These are phyloP conservation scores for Parietaria judaica DNA, from an alignment of 306 rosid species.

Conservation along the genomic window DNA sequence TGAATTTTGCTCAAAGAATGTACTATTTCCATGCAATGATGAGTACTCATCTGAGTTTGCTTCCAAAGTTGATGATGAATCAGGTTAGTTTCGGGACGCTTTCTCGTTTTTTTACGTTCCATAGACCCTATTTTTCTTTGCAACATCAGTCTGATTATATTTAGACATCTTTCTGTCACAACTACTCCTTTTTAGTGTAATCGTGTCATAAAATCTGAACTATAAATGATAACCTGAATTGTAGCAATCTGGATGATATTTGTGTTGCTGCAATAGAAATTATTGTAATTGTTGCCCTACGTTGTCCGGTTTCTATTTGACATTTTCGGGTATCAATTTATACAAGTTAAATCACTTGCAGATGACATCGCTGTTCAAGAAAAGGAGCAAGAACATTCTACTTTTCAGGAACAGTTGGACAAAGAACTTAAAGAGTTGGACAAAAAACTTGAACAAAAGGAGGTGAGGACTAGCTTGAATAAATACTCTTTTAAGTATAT, in stretches of 20 bases:
- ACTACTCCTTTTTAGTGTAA: neutral
- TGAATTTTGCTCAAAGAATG: conserved; percentile 41
- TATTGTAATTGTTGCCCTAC: too few relatives aligned
- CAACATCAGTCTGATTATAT: neutral
- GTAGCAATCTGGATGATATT: too few relatives aligned
- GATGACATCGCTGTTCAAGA: conserved; percentile 60
- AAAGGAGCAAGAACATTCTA: conserved; percentile 86
- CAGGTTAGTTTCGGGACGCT: conserved; percentile 40
- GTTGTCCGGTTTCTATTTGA: too few relatives aligned
- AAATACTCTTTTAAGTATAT: too few relatives aligned
- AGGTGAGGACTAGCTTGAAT: conserved; percentile 38
- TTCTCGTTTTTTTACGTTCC: conserved; percentile 1
- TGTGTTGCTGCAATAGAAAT: too few relatives aligned
- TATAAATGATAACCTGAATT: too few relatives aligned
- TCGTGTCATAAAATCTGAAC: neutral
- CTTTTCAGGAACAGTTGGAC: conserved; percentile 82
- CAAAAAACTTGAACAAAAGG: conserved; percentile 86
- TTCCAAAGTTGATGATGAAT: conserved; percentile 43
- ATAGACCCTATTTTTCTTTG: neutral
- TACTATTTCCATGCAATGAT: conserved; percentile 42
- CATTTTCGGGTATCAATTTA: too few relatives aligned
- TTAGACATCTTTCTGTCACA: neutral
- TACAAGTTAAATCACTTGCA: conserved; percentile 19
- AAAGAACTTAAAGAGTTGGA: conserved; percentile 89
- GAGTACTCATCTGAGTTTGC: conserved; percentile 62